Conservation (phyloP, 805 yeast genomes). For the Wickerhamiella parazyma region DNA sequence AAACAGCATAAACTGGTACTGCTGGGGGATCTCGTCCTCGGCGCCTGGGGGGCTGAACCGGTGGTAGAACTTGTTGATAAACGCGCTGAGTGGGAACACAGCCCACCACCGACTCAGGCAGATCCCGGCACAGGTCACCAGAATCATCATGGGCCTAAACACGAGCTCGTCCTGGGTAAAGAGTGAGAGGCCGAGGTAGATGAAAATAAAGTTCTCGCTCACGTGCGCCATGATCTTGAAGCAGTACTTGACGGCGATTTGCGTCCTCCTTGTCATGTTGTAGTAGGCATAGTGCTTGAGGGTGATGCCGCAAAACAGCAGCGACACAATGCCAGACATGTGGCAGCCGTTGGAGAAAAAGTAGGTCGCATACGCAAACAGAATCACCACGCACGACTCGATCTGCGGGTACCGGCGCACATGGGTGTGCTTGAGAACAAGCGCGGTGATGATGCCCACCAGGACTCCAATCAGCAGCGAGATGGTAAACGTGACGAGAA, state of each 20-base stretch:
- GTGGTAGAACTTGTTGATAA: slow-evolving; percentile 61
- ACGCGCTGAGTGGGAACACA: slow-evolving; percentile 80
- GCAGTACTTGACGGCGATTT: slow-evolving; percentile 87
- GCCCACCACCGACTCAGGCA: slow-evolving; percentile 96
- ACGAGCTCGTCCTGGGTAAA: slow-evolving; percentile 94
- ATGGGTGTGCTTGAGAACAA: slow-evolving; percentile 81
- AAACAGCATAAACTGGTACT: slow-evolving; percentile 95
- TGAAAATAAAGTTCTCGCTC: slow-evolving; percentile 92
- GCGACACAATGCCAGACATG: slow-evolving; percentile 96
- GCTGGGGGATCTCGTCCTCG: slow-evolving; percentile 85
- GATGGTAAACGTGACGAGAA: slow-evolving; percentile 83
- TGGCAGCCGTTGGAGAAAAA: slow-evolving; percentile 98
- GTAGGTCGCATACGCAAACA: slow-evolving; percentile 90
- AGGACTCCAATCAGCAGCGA: slow-evolving; percentile 80
- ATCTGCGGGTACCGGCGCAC: slow-evolving; percentile 92
- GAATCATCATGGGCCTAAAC: slow-evolving; percentile 84
- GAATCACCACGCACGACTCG: slow-evolving; percentile 81
- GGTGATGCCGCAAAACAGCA: slow-evolving; percentile 91
- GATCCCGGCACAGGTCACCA: slow-evolving; percentile 76
- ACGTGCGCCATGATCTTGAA: slow-evolving; percentile 90
- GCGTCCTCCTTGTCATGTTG: slow-evolving; percentile 95
- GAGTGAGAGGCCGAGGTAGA: slow-evolving; percentile 82
- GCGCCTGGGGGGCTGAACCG: slow-evolving; percentile 22
- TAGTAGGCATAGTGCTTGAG: slow-evolving; percentile 92
- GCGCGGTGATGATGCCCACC: slow-evolving; percentile 78